Base-by-base conservation (phyloP, 2,329 filamentous ascomycete species). In the Aspergillus phoenicis region DNA sequence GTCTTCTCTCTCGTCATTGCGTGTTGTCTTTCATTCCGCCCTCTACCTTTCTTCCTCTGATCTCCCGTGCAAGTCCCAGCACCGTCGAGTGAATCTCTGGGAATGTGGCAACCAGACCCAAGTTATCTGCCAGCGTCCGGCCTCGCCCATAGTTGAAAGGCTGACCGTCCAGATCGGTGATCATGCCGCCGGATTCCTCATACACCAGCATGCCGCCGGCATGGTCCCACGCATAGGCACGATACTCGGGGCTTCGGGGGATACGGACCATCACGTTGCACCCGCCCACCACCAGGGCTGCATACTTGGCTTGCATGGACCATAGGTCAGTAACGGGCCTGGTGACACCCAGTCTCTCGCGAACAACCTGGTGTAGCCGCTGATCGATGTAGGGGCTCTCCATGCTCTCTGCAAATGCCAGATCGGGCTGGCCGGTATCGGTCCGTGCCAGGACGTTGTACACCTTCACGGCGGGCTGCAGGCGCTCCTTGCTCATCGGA, bases 231-330 rank as follows among this genome's bases (percentile, higher is more conserved):
- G 39, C 57, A 52, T 48, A 56, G 22, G 58, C 52, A 33, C 52
- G 52, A 28, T 51, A 47, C 8, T 52, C 39, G 38, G 43, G 38
- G 28, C 48, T 38, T 38, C 47, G 49, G 17, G 60, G 60, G 36
- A 62, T 56, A n/a, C 60, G 47, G 15, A 62, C 43, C 60, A 62
- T 62, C 24, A 52, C 60, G 49, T 58, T 59, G 47, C 60, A 59
- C n/a, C 52, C 52, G 43, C 60, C 60, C n/a, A 60, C 22, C 10
- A 41, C 47, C 8, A 62, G 52, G 24, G 57, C 60, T 6, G 45
- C 60, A 30, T 62, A 62, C 47, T 60, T 62, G 45, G 52, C 52
- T 33, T 62, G 60, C 57, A 62, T 62, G 8, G 60, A 59, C 47
- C 52, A 57, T 15, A 62, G 45, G 26, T 62, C 57, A 10, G 49